These are phyloP conservation scores for Microascus cirrosus DNA, from an alignment of 2,329 filamentous ascomycete genomes.

Conservation along the genomic window DNA sequence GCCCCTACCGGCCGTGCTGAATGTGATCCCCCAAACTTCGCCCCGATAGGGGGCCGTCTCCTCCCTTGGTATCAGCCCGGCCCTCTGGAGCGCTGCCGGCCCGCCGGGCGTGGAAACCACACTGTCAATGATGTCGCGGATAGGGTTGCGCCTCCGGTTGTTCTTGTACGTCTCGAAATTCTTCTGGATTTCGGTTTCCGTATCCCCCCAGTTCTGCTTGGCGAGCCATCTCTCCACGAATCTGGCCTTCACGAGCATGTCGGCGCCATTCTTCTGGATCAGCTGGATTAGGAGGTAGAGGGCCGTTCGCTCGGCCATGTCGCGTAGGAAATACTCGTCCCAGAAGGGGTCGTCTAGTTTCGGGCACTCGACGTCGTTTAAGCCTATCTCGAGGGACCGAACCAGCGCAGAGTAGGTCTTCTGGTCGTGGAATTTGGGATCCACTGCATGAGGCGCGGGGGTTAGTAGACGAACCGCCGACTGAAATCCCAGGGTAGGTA, in stretches of 20 bases:
- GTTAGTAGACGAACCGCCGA: background rate
- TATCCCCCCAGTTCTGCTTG: conserved; percentile 57
- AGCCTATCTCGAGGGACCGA: conserved; percentile 45
- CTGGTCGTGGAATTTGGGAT: conserved; percentile 34
- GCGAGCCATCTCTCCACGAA: conserved; percentile 66
- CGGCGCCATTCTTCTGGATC: conserved; percentile 45
- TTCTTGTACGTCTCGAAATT: conserved; percentile 44
- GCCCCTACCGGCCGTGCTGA: background rate
- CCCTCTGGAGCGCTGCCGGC: conserved; percentile 36
- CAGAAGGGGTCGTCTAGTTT: conserved; percentile 42
- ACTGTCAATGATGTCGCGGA: conserved; percentile 38
- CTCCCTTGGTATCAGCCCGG: conserved; percentile 29
- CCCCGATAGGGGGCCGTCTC: conserved; percentile 12
- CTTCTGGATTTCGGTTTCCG: conserved; percentile 35
- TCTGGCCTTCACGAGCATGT: conserved; percentile 47
- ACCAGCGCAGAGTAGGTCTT: conserved; percentile 46
- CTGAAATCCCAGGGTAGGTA: background rate
- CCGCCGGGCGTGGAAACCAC: conserved; percentile 39
- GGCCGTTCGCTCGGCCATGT: conserved; percentile 49
- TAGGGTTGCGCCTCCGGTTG: conserved; percentile 28
- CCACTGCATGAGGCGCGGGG: conserved; percentile 10
- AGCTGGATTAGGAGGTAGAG: conserved; percentile 47
- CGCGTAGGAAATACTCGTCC: conserved; percentile 53
- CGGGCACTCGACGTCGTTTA: conserved; percentile 37
- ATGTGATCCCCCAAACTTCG: conserved; percentile 11